phyloP scores from a whole-genome alignment of 768 basidiomycete genomes.

The Tulasnella calospora region DNA sequence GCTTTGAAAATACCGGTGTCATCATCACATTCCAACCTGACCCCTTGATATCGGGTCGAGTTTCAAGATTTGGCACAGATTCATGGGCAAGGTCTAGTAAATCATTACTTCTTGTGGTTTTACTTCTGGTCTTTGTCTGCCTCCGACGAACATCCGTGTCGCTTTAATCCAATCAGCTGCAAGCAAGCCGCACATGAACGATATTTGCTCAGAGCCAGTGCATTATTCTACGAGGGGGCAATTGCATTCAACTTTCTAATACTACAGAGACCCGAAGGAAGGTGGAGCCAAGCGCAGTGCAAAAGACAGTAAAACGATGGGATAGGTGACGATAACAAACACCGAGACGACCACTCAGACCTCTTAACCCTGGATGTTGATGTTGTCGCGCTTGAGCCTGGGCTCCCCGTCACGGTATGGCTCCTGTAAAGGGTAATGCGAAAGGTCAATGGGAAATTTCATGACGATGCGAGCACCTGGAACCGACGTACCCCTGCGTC shows the following conservation, averaged over 20 bases:
- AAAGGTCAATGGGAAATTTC: neutral
- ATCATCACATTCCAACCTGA: neutral
- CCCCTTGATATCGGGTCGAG: neutral
- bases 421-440: conserved; percentile 37
- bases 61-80: neutral
- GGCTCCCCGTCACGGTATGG: conserved; percentile 64
- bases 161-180: neutral
- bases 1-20: neutral
- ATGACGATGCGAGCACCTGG: neutral
- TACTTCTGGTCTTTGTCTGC: neutral
- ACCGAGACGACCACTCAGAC: neutral
- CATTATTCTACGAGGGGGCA: neutral
- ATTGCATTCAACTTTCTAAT: conserved; percentile 6
- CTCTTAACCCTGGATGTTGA: conserved; percentile 22
- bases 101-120: neutral
- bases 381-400: conserved; percentile 53
- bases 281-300: neutral
- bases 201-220: neutral
- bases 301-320: neutral
- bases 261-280: neutral
- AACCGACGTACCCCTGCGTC: conserved; percentile 50
- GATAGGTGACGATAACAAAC: neutral
- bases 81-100: neutral
- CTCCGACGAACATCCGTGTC: neutral
- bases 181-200: neutral